Evolutionary conservation across 768 basidiomycete species (phyloP).

Genomic region (Leccinum pellstonianum): DNA sequence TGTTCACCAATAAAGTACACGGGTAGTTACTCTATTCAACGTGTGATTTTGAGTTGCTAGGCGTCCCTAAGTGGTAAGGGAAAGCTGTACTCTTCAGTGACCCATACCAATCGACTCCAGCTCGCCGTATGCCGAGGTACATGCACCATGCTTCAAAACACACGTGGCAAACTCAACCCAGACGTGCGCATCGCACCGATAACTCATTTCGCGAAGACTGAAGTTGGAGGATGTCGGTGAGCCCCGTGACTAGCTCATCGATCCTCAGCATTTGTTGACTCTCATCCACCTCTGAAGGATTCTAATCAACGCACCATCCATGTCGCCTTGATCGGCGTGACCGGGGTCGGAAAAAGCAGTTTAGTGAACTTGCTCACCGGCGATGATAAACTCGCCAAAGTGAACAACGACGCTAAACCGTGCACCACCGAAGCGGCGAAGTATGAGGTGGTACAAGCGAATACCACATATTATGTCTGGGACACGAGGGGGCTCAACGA

Average conservation of each 20-base stretch:
- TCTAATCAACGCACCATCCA: slow-evolving; percentile 5
- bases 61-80: neutral
- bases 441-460: slow-evolving; percentile 13
- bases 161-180: neutral
- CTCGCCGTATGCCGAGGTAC: slow-evolving; percentile 3
- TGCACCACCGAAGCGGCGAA: slow-evolving; percentile 12
- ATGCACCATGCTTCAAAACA: neutral
- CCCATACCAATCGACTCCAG: neutral
- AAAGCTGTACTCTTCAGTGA: neutral
- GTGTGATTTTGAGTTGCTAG: neutral
- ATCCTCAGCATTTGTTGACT: neutral
- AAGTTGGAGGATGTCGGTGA: slow-evolving; percentile 18
- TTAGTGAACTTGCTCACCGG: slow-evolving; percentile 27
- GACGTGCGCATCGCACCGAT: neutral
- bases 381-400: slow-evolving; percentile 8
- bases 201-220: neutral
- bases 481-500: slow-evolving; percentile 29
- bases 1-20: neutral
- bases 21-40: neutral
- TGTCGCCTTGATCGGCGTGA: slow-evolving; percentile 24
- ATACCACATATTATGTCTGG: slow-evolving; percentile 18
- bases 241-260: neutral
- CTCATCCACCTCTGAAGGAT: slow-evolving; percentile 5
- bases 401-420: slow-evolving; percentile 18
- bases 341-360: slow-evolving; percentile 30